Base-by-base conservation (phyloP, 2,329 filamentous ascomycete species). In the Thielaviopsis ethacetica region DNA sequence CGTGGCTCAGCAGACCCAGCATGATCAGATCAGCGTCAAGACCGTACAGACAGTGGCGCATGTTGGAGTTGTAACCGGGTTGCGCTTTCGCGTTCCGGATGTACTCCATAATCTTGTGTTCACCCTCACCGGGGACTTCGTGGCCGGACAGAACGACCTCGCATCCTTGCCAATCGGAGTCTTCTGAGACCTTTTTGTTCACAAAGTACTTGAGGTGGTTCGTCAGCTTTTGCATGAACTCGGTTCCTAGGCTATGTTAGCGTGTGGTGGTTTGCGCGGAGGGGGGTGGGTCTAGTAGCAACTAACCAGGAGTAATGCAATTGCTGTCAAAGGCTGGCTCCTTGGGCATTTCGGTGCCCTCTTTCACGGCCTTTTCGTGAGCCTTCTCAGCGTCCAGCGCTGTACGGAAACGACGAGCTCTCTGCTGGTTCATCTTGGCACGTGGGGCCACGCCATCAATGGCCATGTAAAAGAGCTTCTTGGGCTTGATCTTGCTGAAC, bases 51-150 rank as follows among this genome's bases (percentile, higher is more conserved):
- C 94, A 98, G 72, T 98, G 93, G 60, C 93, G 88, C 62, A 95
- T 82, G 67, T 98, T 97, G 55, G 88, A 81, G 70, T 95, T 85
- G 71, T 98, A 98, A 63, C 85, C 82, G 1, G 88, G 88, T 71
- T 98, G 93, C 54, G 91, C 90, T 76, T 97, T 97, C 63, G 93
- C 88, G 71, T 94, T 88, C 65, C 93, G 87, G 71, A 98, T 98
- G 72, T 98, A 98, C 72, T 98, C 94, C 93, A 98, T 98, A 72
- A 98, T 95, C 75, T 98, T 98, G 76, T 98, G 93, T 72, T 98
- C 93, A 66, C 93, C 93, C 73, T 98, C 94, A 66, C 93, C 93
- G 6, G 93, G 93, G 26, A 97, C 91, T 71, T 98, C 94, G 68
- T 98, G 94, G 58, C 94, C 93, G 5, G 93, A 98, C 61, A 98